phyloP scores from a whole-genome alignment of 2,329 filamentous ascomycete species.

The Ceratocystis eucalypticola region DNA sequence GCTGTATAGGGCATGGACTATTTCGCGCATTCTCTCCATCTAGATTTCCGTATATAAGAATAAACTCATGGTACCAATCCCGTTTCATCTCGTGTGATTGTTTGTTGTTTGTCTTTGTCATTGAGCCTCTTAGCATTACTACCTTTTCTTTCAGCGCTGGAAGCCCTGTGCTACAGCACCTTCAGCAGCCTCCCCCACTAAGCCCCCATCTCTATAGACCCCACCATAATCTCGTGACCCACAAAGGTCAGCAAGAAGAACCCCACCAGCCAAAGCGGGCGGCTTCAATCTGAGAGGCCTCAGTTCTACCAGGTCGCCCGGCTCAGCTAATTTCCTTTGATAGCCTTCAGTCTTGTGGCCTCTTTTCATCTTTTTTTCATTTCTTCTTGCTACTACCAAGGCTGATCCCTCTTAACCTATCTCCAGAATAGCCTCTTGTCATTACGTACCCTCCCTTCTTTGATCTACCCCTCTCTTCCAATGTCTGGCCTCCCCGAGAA shows the following conservation, averaged over 20 bases:
- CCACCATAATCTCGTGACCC: conserved; percentile 8
- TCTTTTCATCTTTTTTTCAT: background rate
- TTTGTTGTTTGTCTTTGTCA: background rate
- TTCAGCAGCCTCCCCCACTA: background rate
- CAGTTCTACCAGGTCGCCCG: background rate
- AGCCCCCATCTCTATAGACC: background rate
- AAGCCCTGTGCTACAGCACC: background rate
- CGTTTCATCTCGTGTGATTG: background rate
- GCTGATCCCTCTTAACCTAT: background rate
- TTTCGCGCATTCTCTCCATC: background rate
- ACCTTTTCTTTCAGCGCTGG: background rate
- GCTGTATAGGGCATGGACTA: background rate
- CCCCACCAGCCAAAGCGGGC: background rate
- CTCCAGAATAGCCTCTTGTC: background rate
- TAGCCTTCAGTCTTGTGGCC: background rate
- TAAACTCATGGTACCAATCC: background rate
- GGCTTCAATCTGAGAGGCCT: background rate
- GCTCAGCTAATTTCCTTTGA: background rate
- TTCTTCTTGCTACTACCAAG: background rate
- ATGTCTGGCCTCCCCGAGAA: conserved; percentile 17
- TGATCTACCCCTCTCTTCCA: background rate
- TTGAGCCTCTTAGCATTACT: background rate
- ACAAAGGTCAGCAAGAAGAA: background rate
- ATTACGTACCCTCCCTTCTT: background rate
- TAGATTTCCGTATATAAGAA: background rate